phyloP scores from a whole-genome alignment of 1,139 yeast species.

The Suhomyces taliae region DNA sequence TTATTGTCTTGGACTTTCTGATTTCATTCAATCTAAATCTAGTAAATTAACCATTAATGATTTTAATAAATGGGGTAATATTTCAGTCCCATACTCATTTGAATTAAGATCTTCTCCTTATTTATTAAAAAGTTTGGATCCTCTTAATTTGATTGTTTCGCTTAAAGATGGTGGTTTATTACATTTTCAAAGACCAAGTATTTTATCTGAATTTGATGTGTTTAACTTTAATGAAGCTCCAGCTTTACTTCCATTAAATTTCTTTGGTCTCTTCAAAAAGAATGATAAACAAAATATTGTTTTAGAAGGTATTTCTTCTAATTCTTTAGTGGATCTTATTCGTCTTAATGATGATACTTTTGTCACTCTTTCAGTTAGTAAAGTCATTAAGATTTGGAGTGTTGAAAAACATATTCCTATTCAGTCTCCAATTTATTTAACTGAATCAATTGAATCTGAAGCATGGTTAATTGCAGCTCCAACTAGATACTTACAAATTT shows the following conservation, averaged over 20 bases:
- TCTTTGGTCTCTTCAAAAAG: constrained; percentile 24
- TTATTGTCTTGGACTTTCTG: constrained; percentile 28
- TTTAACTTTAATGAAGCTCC: constrained; percentile 58
- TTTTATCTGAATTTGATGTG: constrained; percentile 47
- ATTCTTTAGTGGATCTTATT: constrained; percentile 34
- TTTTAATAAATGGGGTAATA: constrained; percentile 57
- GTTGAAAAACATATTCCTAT: constrained; percentile 31
- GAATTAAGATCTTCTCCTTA: constrained; percentile 64
- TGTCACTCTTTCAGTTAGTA: constrained; percentile 43
- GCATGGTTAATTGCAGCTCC: constrained; percentile 37
- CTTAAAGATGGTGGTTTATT: constrained; percentile 72
- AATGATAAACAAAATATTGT: constrained; percentile 15
- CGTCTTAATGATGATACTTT: constrained; percentile 12
- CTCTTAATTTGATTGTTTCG: constrained; percentile 49
- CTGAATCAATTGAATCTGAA: constrained; percentile 14
- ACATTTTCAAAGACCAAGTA: constrained; percentile 43
- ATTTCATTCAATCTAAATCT: constrained; percentile 25
- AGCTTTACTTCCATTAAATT: constrained; percentile 45
- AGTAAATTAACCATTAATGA: constrained; percentile 25
- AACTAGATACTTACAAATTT: constrained; percentile 28
- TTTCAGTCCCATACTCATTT: constrained; percentile 72
- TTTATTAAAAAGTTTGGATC: constrained; percentile 47
- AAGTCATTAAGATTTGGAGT: constrained; percentile 58
- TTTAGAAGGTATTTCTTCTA: constrained; percentile 32
- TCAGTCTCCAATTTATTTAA: constrained; percentile 20